Conservation (phyloP, 2,329 filamentous ascomycete genomes). For the Fusarium equiseti region DNA sequence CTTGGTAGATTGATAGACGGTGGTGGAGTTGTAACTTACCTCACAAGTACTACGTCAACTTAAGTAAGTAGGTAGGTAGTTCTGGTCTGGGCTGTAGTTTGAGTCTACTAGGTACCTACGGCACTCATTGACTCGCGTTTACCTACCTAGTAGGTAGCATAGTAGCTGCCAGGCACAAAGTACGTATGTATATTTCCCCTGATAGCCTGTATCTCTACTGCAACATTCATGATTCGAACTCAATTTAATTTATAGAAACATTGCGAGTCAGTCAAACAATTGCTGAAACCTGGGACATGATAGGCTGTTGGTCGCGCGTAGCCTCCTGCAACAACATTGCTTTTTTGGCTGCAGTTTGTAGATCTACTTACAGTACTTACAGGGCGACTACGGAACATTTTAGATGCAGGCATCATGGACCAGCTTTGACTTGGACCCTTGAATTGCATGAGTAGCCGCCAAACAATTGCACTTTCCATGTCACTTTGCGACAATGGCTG, state of each 20-base stretch:
- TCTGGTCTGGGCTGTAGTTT: constrained; percentile 25
- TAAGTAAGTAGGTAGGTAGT: background rate
- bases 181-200: constrained; percentile 12
- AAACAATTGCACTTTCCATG: constrained; percentile 1
- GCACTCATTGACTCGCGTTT: constrained; percentile 23
- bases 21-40: constrained; percentile 21
- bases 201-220: constrained; percentile 2
- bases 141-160: background rate
- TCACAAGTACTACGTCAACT: constrained; percentile 4
- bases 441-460: constrained; percentile 11
- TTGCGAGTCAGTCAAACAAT: constrained; percentile 20
- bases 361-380: constrained; percentile 6
- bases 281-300: background rate
- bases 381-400: constrained; percentile 6
- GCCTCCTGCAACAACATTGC: constrained; percentile 20
- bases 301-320: constrained; percentile 2
- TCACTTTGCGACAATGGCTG: constrained; percentile 4
- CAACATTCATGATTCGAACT: constrained; percentile 1
- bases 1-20: background rate
- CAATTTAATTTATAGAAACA: background rate
- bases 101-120: constrained; percentile 12
- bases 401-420: constrained; percentile 3
- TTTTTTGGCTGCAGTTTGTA: constrained; percentile 27
- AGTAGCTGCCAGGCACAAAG: background rate
- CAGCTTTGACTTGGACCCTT: constrained; percentile 12